Conservation (phyloP, 495 filamentous ascomycete genomes). For the Aspergillus nanangensis region DNA sequence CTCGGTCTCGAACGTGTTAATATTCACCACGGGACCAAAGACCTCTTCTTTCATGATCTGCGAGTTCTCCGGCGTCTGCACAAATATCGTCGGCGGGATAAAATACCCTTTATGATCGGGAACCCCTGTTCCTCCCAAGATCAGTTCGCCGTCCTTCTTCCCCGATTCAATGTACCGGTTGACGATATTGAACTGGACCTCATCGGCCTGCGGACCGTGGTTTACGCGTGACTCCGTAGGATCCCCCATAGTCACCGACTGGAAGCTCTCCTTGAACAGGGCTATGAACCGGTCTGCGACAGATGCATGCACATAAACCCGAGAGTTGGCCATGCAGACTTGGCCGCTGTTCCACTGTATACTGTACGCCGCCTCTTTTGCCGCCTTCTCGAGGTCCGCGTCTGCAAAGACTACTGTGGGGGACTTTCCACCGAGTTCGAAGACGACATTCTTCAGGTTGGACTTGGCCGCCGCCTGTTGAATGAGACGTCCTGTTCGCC, state of each 20-base stretch:
- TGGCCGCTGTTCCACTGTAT: slow-evolving; percentile 75
- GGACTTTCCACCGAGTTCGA: slow-evolving; percentile 91
- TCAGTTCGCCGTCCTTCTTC: slow-evolving; percentile 69
- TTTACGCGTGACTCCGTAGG: slow-evolving; percentile 67
- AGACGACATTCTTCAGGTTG: slow-evolving; percentile 88
- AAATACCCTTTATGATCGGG: slow-evolving; percentile 55
- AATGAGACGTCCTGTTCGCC: slow-evolving; percentile 74
- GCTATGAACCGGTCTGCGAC: slow-evolving; percentile 73
- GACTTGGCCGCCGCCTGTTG: slow-evolving; percentile 77
- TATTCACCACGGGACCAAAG: slow-evolving; percentile 84
- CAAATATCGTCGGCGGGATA: slow-evolving; percentile 67
- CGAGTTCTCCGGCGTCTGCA: no score
- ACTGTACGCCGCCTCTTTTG: slow-evolving; percentile 72
- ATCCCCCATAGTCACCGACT: slow-evolving; percentile 66
- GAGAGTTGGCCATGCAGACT: slow-evolving; percentile 84
- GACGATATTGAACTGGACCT: slow-evolving; percentile 74
- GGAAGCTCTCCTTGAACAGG: slow-evolving; percentile 61
- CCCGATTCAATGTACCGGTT: slow-evolving; percentile 71
- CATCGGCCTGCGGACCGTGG: slow-evolving; percentile 86
- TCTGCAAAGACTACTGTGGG: slow-evolving; percentile 86
- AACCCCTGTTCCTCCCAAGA: slow-evolving; percentile 60
- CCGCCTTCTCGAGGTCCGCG: slow-evolving; percentile 80
- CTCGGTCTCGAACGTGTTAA: slow-evolving; percentile 75
- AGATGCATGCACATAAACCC: slow-evolving; percentile 77
- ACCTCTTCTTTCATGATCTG: slow-evolving; percentile 65